Evolutionary conservation across 371 early-diverging fungal species (phyloP).

Genomic region (Mucor circinelloides): DNA sequence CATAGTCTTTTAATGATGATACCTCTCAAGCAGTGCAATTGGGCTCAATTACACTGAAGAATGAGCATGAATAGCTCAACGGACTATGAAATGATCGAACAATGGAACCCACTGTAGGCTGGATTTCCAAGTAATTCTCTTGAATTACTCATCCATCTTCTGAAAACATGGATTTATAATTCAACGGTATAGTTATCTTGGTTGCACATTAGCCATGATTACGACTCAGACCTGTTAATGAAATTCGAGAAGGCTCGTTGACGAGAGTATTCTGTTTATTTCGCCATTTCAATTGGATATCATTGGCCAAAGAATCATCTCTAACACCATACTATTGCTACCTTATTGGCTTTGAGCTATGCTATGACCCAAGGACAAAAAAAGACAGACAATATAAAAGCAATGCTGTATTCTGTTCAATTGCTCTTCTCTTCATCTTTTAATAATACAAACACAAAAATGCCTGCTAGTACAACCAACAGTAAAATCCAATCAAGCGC

Average conservation of each 20-base stretch:
- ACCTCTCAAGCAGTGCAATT: no score
- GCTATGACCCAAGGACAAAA: background rate
- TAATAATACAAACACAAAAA: constrained; percentile 2
- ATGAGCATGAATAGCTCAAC: no score
- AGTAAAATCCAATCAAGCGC: constrained; percentile 35
- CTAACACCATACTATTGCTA: constrained; percentile 12
- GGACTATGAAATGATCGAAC: no score
- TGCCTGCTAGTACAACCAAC: constrained; percentile 30
- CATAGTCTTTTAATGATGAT: no score
- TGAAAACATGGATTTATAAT: constrained; percentile 12
- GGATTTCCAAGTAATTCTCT: background rate
- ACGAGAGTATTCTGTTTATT: constrained; percentile 29
- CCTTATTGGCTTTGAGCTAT: constrained; percentile 14
- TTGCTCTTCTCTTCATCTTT: background rate
- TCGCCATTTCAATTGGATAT: constrained; percentile 34
- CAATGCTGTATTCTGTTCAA: background rate
- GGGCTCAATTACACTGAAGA: no score
- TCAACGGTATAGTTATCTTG: background rate
- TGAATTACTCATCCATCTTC: constrained; percentile 1
- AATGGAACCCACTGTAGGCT: background rate
- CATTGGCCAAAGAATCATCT: constrained; percentile 34
- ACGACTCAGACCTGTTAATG: constrained; percentile 25
- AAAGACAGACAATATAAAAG: background rate
- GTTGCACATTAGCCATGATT: constrained; percentile 11
- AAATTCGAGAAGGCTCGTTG: constrained; percentile 20